These are phyloP conservation scores for Cyamopsis tetragonoloba DNA, from an alignment of 306 rosid genomes.

Conservation along the genomic window DNA sequence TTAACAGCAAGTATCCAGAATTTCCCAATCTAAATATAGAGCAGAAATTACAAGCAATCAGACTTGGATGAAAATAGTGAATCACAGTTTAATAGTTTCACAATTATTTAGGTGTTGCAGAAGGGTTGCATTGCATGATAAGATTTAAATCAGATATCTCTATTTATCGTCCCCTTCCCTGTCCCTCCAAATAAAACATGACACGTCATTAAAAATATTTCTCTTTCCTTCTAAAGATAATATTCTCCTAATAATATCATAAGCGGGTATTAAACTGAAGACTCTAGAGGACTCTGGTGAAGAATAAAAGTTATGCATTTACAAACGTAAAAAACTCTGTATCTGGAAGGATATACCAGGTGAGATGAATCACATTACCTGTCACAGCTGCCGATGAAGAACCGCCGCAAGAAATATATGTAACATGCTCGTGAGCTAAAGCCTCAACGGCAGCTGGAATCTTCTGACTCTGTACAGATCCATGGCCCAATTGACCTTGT, in stretches of 20 bases:
- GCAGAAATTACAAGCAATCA: too few relatives aligned
- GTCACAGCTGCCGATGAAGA: constrained; percentile 88
- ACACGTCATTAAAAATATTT: too few relatives aligned
- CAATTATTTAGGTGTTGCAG: background rate
- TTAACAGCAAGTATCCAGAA: background rate
- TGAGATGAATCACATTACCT: constrained; percentile 37
- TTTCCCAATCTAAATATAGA: too few relatives aligned
- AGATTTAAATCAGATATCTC: too few relatives aligned
- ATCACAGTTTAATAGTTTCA: background rate
- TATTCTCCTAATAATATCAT: too few relatives aligned
- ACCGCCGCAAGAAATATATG: constrained; percentile 79
- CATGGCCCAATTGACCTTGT: constrained; percentile 93
- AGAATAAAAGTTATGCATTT: constrained; percentile 2
- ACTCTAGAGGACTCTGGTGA: constrained; percentile 1
- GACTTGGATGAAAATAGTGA: background rate
- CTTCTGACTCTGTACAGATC: constrained; percentile 57
- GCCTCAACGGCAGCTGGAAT: constrained; percentile 64
- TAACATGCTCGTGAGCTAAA: constrained; percentile 46
- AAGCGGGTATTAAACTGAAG: background rate
- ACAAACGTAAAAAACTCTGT: background rate
- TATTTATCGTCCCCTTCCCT: too few relatives aligned
- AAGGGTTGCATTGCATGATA: background rate
- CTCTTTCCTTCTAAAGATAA: too few relatives aligned
- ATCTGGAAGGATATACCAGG: background rate
- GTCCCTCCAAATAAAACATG: too few relatives aligned